phyloP scores from a whole-genome alignment of 306 rosid species.

The Sophora flavescens region DNA sequence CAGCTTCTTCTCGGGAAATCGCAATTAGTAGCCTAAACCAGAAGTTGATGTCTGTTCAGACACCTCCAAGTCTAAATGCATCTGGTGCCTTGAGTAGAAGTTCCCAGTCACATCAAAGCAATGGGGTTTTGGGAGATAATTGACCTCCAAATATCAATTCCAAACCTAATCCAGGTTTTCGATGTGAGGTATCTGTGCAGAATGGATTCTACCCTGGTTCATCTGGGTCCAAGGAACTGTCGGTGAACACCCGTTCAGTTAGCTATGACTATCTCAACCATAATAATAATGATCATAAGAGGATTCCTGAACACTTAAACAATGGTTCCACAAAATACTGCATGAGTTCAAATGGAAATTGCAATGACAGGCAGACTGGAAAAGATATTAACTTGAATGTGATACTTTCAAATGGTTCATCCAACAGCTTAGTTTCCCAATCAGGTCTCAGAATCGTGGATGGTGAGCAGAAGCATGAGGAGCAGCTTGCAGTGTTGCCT shows the following conservation, averaged over 20 bases:
- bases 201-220: slow-evolving; percentile 72
- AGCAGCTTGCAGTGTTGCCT: slow-evolving; percentile 67
- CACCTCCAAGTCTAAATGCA: slow-evolving; percentile 57
- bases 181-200: slow-evolving; percentile 55
- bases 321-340: slow-evolving; percentile 50
- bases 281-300: slow-evolving; percentile 51
- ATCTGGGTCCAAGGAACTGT: slow-evolving; percentile 62
- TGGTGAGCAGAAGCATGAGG: slow-evolving; percentile 63
- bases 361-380: slow-evolving; percentile 55
- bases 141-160: slow-evolving; percentile 68
- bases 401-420: slow-evolving; percentile 63
- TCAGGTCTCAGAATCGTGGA: slow-evolving; percentile 50
- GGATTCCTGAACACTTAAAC: slow-evolving; percentile 54
- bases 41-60: slow-evolving; percentile 66
- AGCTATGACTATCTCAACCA: slow-evolving; percentile 59
- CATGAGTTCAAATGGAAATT: slow-evolving; percentile 61
- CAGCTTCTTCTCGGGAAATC: slow-evolving; percentile 69
- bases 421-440: slow-evolving; percentile 53
- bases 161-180: slow-evolving; percentile 57
- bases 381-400: slow-evolving; percentile 75
- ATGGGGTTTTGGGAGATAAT: slow-evolving; percentile 64
- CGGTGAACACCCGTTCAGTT: slow-evolving; percentile 55
- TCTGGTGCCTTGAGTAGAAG: slow-evolving; percentile 57
- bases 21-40: slow-evolving; percentile 60
- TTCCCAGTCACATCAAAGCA: slow-evolving; percentile 69